A percentile compares a stretch with the other conserved stretches of the same genome.
Conservation (phyloP, 2,329 filamentous ascomycete species). For the Clarireedia homoeocarpa region DNA sequence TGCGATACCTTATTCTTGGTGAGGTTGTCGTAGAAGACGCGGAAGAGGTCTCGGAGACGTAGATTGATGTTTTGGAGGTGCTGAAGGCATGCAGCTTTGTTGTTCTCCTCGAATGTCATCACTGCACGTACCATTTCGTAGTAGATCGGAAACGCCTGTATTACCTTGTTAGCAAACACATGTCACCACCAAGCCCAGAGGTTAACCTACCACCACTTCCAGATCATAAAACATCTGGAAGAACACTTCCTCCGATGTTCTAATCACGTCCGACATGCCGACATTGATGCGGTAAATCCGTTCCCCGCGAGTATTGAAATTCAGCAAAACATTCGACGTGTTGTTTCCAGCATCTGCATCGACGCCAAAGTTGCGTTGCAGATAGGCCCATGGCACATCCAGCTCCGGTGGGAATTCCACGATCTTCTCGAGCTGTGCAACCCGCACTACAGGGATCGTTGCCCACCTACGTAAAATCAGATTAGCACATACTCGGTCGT, state of each 20-base stretch:
- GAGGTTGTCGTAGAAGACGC: conserved; percentile 6
- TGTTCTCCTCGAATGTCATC: not conserved
- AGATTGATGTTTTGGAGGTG: not conserved
- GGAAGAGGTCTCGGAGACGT: not conserved
- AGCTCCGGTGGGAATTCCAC: conserved; percentile 4
- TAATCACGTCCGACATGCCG: not conserved
- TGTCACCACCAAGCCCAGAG: too few species aligned
- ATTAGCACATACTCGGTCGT: not conserved
- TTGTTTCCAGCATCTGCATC: conserved; percentile 3
- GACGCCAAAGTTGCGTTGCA: conserved; percentile 4
- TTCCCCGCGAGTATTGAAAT: conserved; percentile 1
- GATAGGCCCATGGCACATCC: conserved; percentile 1
- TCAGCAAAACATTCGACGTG: not conserved
- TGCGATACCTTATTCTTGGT: not conserved
- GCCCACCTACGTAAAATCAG: not conserved
- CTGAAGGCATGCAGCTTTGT: not conserved
- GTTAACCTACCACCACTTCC: not conserved
- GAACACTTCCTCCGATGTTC: conserved; percentile 5
- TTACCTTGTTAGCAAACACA: not conserved
- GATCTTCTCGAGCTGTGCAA: conserved; percentile 1
- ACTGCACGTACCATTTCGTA: not conserved
- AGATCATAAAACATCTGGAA: conserved; percentile 8
- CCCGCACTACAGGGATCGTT: conserved; percentile 5
- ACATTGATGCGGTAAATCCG: conserved; percentile 4
- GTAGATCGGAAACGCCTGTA: conserved; percentile 6